A percentile compares a stretch with the other conserved stretches of the same genome.
These are phyloP conservation scores for Tremellales sp. DNA, from an alignment of 1,284 basidiomycete genomes.

Conservation along the genomic window DNA sequence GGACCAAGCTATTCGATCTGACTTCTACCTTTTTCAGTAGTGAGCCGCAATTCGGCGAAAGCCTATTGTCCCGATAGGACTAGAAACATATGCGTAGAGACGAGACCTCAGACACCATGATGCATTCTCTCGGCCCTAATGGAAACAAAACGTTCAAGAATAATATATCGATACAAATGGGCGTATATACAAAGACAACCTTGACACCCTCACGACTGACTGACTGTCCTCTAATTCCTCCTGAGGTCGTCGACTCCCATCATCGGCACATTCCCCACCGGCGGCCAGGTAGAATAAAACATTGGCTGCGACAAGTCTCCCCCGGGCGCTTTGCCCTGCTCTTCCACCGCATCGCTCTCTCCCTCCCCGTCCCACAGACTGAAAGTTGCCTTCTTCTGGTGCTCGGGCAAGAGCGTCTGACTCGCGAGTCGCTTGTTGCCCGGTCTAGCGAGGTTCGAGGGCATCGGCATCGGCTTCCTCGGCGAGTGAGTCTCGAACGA, in stretches of 20 bases:
- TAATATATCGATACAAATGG: too few species aligned
- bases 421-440: conserved; percentile 46
- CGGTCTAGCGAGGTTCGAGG: conserved; percentile 26
- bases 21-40: too few species aligned
- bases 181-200: too few species aligned
- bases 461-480: neutral
- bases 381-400: conserved; percentile 19
- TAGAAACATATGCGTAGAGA: too few species aligned
- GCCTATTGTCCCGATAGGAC: too few species aligned
- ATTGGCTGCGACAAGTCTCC: neutral
- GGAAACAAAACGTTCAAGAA: too few species aligned
- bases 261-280: neutral
- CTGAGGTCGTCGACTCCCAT: neutral
- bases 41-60: too few species aligned
- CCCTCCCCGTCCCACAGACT: conserved; percentile 4
- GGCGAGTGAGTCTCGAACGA: conserved; percentile 28
- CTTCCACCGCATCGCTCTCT: conserved; percentile 8
- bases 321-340: neutral
- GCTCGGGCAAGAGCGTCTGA: conserved; percentile 39
- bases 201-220: too few species aligned
- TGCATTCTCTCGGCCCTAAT: too few species aligned
- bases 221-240: too few species aligned
- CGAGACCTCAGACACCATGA: too few species aligned
- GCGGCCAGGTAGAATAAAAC: conserved; percentile 1
- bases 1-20: too few species aligned